Evolutionary conservation across 495 filamentous ascomycete species (phyloP), one percentile per base, ranked within the genome.

Genomic region (Penicillium paradoxum): DNA sequence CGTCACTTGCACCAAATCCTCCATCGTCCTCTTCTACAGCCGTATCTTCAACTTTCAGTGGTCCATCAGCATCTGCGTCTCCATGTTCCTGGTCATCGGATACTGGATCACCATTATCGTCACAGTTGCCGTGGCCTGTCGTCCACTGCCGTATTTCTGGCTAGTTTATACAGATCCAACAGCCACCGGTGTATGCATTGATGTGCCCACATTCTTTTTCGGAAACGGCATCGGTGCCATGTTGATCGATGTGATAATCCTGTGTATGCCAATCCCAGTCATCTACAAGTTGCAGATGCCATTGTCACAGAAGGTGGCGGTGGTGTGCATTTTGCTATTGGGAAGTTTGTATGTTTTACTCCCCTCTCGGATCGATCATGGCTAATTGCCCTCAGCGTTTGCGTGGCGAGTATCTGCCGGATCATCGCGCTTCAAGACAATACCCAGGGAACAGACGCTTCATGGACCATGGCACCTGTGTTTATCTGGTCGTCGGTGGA

Each of bases 401-500:
- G 37, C 37, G 37, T 14, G 3, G 37, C 37, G 13, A 39, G 37
- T 21, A 39, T 39, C 10, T 39, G 37, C 37, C 37, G 37, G 37
- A 39, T 39, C 18, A 19, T 39, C 37, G 3, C 37, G 18, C 18
- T 39, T 39, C 37, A 13, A 10, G 11, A 21, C 2, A 39, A 39
- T 17, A 21, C 37, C 24, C 24, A 30, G 3, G 42, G 29, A 13
- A 17, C 42, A 18, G 29, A 45, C 11, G n/a, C 42, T 30, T 29
- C 42, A 2, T 45, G 42, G 42, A 45, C 22, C 14, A 25, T 27
- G 11, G 15, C 24, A 15, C n/a, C 22, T 19, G 17, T 17, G 22
- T 45, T 45, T 19, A 45, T 45, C 24, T 45, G 42, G 42, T 45
- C 42, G n/a, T 27, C 8, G 6, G 42, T 45, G 8, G 42, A 45